phyloP scores from a whole-genome alignment of 805 yeast species.

The Yarrowia phangngaensis region DNA sequence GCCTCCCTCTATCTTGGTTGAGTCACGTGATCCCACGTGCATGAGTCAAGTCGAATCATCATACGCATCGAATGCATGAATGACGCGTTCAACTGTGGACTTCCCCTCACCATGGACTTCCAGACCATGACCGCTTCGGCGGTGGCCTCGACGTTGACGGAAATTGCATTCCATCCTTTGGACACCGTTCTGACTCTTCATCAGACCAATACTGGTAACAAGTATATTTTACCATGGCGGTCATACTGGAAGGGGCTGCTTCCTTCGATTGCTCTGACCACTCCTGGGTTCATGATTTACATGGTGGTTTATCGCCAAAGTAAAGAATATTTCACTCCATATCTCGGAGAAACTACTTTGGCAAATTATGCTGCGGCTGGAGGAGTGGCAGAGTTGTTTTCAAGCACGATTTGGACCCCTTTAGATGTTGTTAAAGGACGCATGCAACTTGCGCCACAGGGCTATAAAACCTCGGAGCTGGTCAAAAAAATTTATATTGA shows the following conservation, averaged over 20 bases:
- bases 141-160: slow-evolving; percentile 38
- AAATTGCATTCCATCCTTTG: slow-evolving; percentile 42
- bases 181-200: slow-evolving; percentile 42
- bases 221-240: slow-evolving; percentile 38
- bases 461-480: slow-evolving; percentile 30
- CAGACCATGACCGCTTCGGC: slow-evolving; percentile 40
- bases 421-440: slow-evolving; percentile 44
- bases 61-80: no score
- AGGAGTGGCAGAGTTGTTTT: slow-evolving; percentile 40
- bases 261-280: slow-evolving; percentile 40
- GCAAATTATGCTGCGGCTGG: slow-evolving; percentile 39
- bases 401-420: slow-evolving; percentile 42
- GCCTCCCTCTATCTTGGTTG: no score
- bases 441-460: slow-evolving; percentile 38
- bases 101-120: slow-evolving; percentile 39
- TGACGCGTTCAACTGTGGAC: no score
- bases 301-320: slow-evolving; percentile 41
- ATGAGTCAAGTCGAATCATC: no score
- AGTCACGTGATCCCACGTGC: no score
- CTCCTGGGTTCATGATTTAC: slow-evolving; percentile 43
- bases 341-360: slow-evolving; percentile 37
- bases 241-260: slow-evolving; percentile 42
- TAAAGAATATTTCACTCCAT: slow-evolving; percentile 37
- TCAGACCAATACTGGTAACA: slow-evolving; percentile 39
- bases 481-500: slow-evolving; percentile 43